Evolutionary conservation across 495 filamentous ascomycete genomes (phyloP).

Genomic region (Trichoderma reesei): DNA sequence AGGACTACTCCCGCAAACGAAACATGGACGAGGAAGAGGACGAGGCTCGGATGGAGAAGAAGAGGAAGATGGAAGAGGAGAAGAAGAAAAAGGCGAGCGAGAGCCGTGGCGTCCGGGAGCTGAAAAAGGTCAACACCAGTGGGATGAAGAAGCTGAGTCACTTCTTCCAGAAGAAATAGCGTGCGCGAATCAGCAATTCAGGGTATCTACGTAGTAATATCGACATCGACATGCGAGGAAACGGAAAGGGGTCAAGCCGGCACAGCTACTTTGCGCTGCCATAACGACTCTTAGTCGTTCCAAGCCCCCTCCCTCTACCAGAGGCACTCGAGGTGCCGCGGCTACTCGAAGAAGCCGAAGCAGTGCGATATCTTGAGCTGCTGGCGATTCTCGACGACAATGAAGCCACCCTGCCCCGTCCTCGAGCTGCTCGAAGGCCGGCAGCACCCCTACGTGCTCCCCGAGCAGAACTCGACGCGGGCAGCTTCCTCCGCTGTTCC

Average conservation of each 20-base stretch:
- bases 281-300: conserved; percentile 22
- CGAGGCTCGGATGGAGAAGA: conserved; percentile 66
- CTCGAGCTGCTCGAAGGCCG: conserved; percentile 19
- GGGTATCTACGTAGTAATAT: conserved; percentile 10
- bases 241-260: neutral
- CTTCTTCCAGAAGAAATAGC: conserved; percentile 65
- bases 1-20: conserved; percentile 71
- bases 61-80: conserved; percentile 53
- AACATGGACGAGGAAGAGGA: conserved; percentile 63
- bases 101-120: conserved; percentile 61
- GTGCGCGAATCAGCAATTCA: neutral
- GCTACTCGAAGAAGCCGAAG: conserved; percentile 21
- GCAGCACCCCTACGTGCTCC: conserved; percentile 12
- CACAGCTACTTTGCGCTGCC: conserved; percentile 13
- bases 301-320: conserved; percentile 35
- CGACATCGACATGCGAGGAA: neutral
- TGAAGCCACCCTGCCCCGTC: conserved; percentile 18
- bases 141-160: conserved; percentile 97
- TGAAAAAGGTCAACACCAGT: conserved; percentile 78
- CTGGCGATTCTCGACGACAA: conserved; percentile 13
- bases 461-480: conserved; percentile 25
- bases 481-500: conserved; percentile 43
- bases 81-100: conserved; percentile 55
- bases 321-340: conserved; percentile 30
- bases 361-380: conserved; percentile 21